Evolutionary conservation across 208 protist genomes (phyloP).

Genomic region (Trypanosoma platydactyli): DNA sequence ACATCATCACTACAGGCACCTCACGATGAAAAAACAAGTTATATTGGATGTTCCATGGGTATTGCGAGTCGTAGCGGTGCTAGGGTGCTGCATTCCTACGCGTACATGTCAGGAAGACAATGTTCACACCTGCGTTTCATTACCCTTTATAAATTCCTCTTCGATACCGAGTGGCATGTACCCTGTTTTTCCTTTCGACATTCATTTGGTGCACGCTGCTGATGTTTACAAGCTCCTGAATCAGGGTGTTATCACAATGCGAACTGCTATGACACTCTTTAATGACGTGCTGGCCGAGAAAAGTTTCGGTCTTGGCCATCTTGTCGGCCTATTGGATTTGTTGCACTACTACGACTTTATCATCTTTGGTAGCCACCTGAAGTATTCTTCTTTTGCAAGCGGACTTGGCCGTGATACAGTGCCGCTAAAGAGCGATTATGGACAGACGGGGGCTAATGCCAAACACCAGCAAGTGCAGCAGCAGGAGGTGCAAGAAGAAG

Average conservation of each 20-base stretch:
- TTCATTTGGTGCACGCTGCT: conserved; percentile 16
- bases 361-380: conserved; percentile 40
- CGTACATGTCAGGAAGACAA: neutral
- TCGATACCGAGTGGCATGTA: conserved; percentile 10
- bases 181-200: conserved; percentile 28
- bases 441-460: neutral
- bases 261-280: conserved; percentile 23
- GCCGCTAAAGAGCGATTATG: neutral
- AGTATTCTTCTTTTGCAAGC: conserved; percentile 32
- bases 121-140: neutral
- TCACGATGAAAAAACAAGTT: conserved; percentile 44
- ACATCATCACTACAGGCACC: conserved; percentile 59
- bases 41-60: conserved; percentile 74
- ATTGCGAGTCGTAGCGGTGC: conserved; percentile 30
- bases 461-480: neutral
- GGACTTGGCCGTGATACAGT: neutral
- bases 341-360: conserved; percentile 45
- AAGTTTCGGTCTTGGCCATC: conserved; percentile 11
- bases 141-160: conserved; percentile 10
- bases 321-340: conserved; percentile 35
- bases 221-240: conserved; percentile 25
- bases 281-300: conserved; percentile 30
- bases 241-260: conserved; percentile 28
- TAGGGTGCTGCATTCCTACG: conserved; percentile 23
- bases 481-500: neutral